Base-by-base conservation (phyloP, 1,284 basidiomycete genomes). In the Peniophora sp. region DNA sequence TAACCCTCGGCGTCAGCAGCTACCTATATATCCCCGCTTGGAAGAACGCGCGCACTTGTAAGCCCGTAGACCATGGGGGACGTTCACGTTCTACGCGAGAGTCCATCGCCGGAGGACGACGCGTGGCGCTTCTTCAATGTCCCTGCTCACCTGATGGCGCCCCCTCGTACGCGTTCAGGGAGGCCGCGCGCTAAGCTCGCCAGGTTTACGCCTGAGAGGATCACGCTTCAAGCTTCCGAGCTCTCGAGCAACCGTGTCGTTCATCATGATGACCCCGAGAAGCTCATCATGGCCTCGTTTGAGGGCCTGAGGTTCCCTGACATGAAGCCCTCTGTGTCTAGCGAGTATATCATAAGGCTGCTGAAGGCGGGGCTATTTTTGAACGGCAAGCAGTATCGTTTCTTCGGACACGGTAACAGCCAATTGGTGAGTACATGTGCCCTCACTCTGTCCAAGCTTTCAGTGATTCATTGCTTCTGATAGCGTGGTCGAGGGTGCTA, bases 381-480 rank as follows among this genome's bases (percentile, higher is more conserved):
- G 54, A 83, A 85, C 54, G 71, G 69, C 1, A 63, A 72, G 0
- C 78, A 83, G 57, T 83, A 83, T 62, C 73, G 81, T 2, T 85
- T 84, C 58, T 83, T 82, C 54, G 78, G 79, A 53, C 81, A 85
- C 53, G 83, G 80, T 45, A 83, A 83, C 59, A 84, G 79, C 53
- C 83, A 85, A 55, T 57, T 84, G 59, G 78, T 81, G 55, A n/a
- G 73, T 57, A 19, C 22, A 17, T 25, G 16, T 32, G 12, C 27
- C 5, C 6, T 38, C 36, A n/a, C n/a, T n/a, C n/a, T 27, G 11
- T 22, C 38, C 23, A 54, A 34, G 44, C 19, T 46, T 54, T n/a
- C n/a, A n/a, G n/a, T n/a, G n/a, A n/a, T n/a, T n/a, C n/a, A n/a
- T n/a, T n/a, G n/a, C n/a, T n/a, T n/a, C n/a, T n/a, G 3, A 53